Percentiles rank a stretch among this genome's conserved stretches.
Conservation (phyloP, 805 yeast genomes). For the Lipomyces spencermartinsiae region DNA sequence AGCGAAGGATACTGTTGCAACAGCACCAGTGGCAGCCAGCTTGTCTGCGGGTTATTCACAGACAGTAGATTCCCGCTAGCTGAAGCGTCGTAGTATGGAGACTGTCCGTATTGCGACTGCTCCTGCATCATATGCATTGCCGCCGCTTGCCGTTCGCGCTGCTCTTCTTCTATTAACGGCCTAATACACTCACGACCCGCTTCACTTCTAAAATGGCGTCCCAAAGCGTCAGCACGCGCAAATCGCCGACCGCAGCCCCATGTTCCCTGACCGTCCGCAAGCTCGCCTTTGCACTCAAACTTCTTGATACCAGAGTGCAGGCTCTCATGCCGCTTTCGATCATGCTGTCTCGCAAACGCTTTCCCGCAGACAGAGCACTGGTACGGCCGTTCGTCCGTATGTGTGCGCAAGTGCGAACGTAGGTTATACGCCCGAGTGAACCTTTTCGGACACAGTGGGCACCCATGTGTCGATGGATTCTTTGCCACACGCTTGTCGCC, state of each 20-base stretch:
- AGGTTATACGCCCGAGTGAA: conserved; percentile 93
- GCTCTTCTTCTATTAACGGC: conserved; percentile 67
- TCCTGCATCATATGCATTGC: not conserved
- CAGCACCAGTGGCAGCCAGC: conserved; percentile 34
- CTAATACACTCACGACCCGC: conserved; percentile 73
- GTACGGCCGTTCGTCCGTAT: conserved; percentile 74
- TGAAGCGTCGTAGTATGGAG: not conserved
- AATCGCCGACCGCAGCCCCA: conserved; percentile 82
- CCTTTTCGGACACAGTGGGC: conserved; percentile 81
- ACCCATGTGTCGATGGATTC: conserved; percentile 74
- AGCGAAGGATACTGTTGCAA: conserved; percentile 35
- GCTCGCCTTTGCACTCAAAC: conserved; percentile 67
- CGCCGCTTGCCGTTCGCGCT: conserved; percentile 28
- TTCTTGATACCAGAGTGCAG: conserved; percentile 76
- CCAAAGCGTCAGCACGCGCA: conserved; percentile 79
- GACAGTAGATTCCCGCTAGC: conserved; percentile 11
- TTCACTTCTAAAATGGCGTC: conserved; percentile 77
- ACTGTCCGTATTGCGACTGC: conserved; percentile 9
- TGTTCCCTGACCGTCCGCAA: conserved; percentile 60
- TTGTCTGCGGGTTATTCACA: conserved; percentile 1
- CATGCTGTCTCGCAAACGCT: conserved; percentile 79
- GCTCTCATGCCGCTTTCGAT: conserved; percentile 74
- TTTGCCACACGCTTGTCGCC: conserved; percentile 65
- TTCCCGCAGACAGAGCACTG: conserved; percentile 68
- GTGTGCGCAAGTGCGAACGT: conserved; percentile 90